Conservation (phyloP, 495 filamentous ascomycete species). For the Penicillium paxilli region DNA sequence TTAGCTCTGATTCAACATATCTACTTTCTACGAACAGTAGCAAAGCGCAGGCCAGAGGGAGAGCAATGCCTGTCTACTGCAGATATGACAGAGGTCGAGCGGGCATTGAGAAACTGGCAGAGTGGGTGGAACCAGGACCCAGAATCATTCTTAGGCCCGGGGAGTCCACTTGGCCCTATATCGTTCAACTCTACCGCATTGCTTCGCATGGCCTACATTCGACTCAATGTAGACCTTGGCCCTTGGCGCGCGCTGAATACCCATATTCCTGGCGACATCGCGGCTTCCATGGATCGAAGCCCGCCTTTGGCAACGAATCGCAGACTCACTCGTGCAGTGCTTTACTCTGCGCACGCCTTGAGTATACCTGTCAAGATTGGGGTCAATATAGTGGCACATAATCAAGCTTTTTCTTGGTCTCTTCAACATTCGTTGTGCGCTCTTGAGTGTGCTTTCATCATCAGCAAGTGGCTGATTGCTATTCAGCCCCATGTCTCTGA, state of each 20-base stretch:
- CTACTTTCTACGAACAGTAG: constrained; percentile 20
- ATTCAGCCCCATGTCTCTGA: not conserved
- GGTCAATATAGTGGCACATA: constrained; percentile 26
- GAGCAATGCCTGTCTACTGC: not conserved
- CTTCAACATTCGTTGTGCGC: constrained; percentile 35
- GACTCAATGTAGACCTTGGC: constrained; percentile 29
- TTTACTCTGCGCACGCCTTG: constrained; percentile 36
- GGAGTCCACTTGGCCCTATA: constrained; percentile 25
- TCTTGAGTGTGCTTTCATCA: constrained; percentile 34
- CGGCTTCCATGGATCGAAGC: constrained; percentile 4
- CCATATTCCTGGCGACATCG: constrained; percentile 18
- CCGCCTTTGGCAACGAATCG: constrained; percentile 13
- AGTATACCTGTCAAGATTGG: constrained; percentile 38
- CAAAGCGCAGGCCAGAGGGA: constrained; percentile 20
- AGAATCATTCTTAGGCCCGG: constrained; percentile 27
- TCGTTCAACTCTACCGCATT: constrained; percentile 37
- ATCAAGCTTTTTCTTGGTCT: constrained; percentile 31
- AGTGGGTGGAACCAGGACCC: constrained; percentile 20
- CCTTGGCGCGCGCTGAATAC: constrained; percentile 32
- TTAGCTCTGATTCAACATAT: constrained; percentile 35
- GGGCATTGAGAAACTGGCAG: constrained; percentile 38
- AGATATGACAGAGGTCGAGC: constrained; percentile 50
- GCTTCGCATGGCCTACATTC: constrained; percentile 40
- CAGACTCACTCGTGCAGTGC: constrained; percentile 25
- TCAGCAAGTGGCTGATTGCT: constrained; percentile 36